These are phyloP conservation scores for Yamagishiella unicocca DNA, from an alignment of 139 green algal species.

Conservation along the genomic window DNA sequence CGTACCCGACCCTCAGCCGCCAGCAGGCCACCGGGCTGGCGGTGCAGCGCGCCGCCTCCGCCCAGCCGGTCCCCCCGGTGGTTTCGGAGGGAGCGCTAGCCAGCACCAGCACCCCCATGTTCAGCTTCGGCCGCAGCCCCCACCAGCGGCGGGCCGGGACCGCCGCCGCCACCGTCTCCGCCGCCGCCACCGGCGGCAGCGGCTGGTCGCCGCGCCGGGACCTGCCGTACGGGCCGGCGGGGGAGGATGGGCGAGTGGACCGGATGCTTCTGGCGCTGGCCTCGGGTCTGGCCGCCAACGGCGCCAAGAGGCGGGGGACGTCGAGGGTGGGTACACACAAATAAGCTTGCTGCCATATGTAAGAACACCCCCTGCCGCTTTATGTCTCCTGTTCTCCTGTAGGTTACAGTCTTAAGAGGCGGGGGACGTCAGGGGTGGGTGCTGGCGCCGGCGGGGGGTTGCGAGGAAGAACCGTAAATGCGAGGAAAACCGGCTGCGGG, in stretches of 20 bases:
- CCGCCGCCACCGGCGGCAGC: not conserved
- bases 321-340: not conserved
- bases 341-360: no score
- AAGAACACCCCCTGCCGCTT: no score
- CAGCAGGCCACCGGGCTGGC: not conserved
- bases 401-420: no score
- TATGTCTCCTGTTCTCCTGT: no score
- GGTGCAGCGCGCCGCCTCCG: no score
- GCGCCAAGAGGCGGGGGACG: not conserved
- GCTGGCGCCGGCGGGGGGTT: no score
- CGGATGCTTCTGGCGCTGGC: not conserved
- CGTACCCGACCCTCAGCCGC: not conserved
- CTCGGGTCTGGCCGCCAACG: not conserved
- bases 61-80: not conserved
- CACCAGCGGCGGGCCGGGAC: not conserved
- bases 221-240: not conserved
- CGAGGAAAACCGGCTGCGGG: no score
- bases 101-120: conserved; percentile 4
- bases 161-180: not conserved
- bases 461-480: no score
- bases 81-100: not conserved
- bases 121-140: not conserved
- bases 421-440: no score
- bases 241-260: not conserved
- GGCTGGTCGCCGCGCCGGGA: not conserved